Evolutionary conservation across 2,329 filamentous ascomycete species (phyloP), one percentile per base, ranked within the genome.

Genomic region (Ramichloridium luteum): DNA sequence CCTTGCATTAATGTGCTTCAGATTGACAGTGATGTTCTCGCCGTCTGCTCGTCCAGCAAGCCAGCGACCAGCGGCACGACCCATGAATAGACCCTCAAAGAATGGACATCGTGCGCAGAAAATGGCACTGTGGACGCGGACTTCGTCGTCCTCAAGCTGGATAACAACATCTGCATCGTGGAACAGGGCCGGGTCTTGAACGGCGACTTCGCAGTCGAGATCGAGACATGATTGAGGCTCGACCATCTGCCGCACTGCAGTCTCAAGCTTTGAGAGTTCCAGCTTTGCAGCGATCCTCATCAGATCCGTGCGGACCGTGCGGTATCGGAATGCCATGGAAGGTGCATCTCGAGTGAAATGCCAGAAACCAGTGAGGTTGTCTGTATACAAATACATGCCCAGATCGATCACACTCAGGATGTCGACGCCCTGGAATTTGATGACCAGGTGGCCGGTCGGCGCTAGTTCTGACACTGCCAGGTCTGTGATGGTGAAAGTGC

Each of bases 21-120:
- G 61, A 48, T 98, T 83, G 26, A 98, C 75, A 22, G 65, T 68
- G 34, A 93, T 63, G 10, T 62, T 56, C 17, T 71, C 70, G 29
- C 76, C 69, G 16, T 44, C 39, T 6, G 41, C 44, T 15, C 51
- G 50, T 6, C 43, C 50, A 25, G 48, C 41, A 13, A 98, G 67
- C 90, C 90, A 98, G 45, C 72, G 72, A 1, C 90, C 90, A 25
- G 71, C 70, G 5, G 90, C 83, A 26, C 84, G 77, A n/a, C 90
- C 90, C 45, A 82, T 68, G 55, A 94, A 96, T 26, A 98, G 66
- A 1, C 80, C 81, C 40, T 88, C 67, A 43, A 98, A 98, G 65
- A 94, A 98, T 0, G 84, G 85, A 46, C 86, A 94, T 43, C 90
- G 69, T 47, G 78, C 76, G 43, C 84, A 86, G 20, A 94, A 55